Percentiles rank a stretch among this genome's conserved stretches.
phyloP scores from a whole-genome alignment of 176 grass and related monocot genomes.

The Pontederia crassipes region DNA sequence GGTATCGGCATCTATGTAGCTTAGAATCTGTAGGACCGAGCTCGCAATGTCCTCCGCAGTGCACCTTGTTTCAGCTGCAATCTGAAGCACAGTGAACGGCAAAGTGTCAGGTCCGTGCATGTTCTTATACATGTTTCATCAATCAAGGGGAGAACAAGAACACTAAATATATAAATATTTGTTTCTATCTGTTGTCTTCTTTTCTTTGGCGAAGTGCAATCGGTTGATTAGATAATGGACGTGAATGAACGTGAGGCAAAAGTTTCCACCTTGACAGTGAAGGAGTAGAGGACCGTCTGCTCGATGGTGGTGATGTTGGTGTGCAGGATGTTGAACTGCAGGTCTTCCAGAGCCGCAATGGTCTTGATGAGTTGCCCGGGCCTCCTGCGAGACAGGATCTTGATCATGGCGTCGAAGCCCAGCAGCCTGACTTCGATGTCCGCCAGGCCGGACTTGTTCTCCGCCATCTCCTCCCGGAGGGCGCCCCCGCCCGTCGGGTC shows the following conservation, averaged over 20 bases:
- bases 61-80: slow-evolving; percentile 55
- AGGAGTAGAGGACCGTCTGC: slow-evolving; percentile 98
- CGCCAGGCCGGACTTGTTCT: slow-evolving; percentile 87
- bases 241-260: not conserved
- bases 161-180: not conserved
- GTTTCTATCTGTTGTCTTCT: not conserved
- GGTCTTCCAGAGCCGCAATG: slow-evolving; percentile 74
- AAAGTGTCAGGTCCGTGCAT: too few relatives aligned
- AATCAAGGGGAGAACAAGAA: not conserved
- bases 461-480: slow-evolving; percentile 61
- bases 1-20: slow-evolving; percentile 73
- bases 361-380: slow-evolving; percentile 77
- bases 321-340: slow-evolving; percentile 83
- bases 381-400: slow-evolving; percentile 68
- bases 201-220: too few relatives aligned
- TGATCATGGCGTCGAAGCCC: slow-evolving; percentile 77
- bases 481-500: slow-evolving; percentile 14
- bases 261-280: slow-evolving; percentile 84
- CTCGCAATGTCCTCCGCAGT: slow-evolving; percentile 77
- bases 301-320: slow-evolving; percentile 99
- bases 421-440: slow-evolving; percentile 83
- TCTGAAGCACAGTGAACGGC: slow-evolving; percentile 16
- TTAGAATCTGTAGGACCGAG: slow-evolving; percentile 85
- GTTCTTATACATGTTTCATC: too few relatives aligned
- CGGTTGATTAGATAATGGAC: not conserved